Conservation (phyloP, 1,284 basidiomycete species). For the Leccinum pseudoinsigne region DNA sequence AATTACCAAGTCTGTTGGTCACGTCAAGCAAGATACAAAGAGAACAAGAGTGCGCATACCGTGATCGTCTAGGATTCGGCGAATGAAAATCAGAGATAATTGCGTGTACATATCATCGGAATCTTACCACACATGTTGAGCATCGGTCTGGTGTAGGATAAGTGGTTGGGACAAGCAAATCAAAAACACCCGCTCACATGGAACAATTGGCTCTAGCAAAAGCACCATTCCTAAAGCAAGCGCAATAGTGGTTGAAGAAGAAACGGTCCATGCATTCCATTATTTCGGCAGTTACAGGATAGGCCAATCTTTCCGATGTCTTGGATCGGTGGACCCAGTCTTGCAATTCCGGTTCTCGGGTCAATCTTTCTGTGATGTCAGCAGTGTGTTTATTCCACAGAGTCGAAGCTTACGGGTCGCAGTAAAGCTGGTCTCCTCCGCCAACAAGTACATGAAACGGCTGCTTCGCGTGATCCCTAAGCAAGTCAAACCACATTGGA, state of each 20-base stretch:
- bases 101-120: neutral
- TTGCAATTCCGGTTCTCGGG: conserved; percentile 76
- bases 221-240: conserved; percentile 83
- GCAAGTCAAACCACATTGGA: conserved; percentile 91
- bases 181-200: conserved; percentile 60
- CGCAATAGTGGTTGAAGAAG: conserved; percentile 91
- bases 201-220: conserved; percentile 93
- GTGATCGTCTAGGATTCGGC: conserved; percentile 59
- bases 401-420: conserved; percentile 54
- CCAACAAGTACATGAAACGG: conserved; percentile 89
- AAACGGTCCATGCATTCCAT: conserved; percentile 82
- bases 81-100: neutral
- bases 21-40: conserved; percentile 10
- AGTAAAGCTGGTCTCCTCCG: conserved; percentile 86
- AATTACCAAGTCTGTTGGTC: conserved; percentile 47
- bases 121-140: conserved; percentile 59
- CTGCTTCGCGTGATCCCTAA: conserved; percentile 73
- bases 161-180: neutral
- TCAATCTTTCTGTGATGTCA: conserved; percentile 43
- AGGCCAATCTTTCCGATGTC: conserved; percentile 61
- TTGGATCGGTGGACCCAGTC: conserved; percentile 79
- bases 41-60: conserved; percentile 44
- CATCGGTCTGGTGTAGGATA: conserved; percentile 49
- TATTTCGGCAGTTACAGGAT: conserved; percentile 75
- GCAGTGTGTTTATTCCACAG: neutral